phyloP scores from a whole-genome alignment of 2,329 filamentous ascomycete genomes.

The Alternaria triticina region DNA sequence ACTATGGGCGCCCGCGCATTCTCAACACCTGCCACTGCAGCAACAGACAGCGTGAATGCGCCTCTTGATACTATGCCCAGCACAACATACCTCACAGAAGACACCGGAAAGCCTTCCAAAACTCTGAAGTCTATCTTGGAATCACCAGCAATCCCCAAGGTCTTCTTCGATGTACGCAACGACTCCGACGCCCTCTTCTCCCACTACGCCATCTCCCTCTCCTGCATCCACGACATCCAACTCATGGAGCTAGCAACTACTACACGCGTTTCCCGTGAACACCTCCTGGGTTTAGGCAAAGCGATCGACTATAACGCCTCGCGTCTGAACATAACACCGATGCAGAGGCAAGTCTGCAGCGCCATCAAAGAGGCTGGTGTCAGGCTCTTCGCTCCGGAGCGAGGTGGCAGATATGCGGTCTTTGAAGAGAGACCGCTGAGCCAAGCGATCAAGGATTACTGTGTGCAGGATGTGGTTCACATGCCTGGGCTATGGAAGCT shows the following conservation, averaged over 20 bases:
- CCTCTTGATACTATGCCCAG: not conserved
- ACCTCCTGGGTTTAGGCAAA: not conserved
- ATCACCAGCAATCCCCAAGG: constrained; percentile 30
- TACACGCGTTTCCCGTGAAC: not conserved
- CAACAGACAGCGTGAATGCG: not conserved
- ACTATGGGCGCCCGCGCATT: constrained; percentile 33
- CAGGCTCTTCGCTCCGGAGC: not conserved
- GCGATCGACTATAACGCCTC: not conserved
- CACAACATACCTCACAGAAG: not conserved
- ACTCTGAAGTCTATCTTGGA: constrained; percentile 42
- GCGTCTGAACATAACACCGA: not conserved
- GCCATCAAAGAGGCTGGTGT: not conserved
- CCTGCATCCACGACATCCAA: constrained; percentile 23
- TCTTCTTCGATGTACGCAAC: constrained; percentile 39
- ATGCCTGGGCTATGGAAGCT: not conserved
- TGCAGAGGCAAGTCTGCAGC: not conserved
- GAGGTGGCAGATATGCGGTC: not conserved
- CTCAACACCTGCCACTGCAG: constrained; percentile 31
- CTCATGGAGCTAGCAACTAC: constrained; percentile 26
- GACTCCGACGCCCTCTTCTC: constrained; percentile 35
- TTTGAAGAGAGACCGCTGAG: not conserved
- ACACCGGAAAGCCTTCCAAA: constrained; percentile 1
- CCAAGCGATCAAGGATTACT: not conserved
- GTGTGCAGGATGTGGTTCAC: not conserved
- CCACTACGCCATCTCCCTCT: constrained; percentile 21